phyloP scores from a whole-genome alignment of 164 flowering plant species.

The Platanus orientalis region DNA sequence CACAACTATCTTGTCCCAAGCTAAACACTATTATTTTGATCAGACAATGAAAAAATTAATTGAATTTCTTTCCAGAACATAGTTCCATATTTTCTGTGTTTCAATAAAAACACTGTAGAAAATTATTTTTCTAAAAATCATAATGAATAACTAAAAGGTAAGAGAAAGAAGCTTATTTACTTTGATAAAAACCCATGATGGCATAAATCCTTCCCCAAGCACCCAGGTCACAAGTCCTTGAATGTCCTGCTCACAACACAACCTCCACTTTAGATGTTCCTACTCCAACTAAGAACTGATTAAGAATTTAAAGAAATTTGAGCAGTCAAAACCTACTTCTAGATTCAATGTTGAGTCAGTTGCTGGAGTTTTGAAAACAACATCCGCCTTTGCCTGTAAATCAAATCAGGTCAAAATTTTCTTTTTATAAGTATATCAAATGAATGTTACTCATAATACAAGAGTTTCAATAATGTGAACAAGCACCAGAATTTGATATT shows the following conservation, averaged over 20 bases:
- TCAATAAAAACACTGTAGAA: neutral
- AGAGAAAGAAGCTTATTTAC: slow-evolving; percentile 27
- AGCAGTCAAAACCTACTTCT: slow-evolving; percentile 36
- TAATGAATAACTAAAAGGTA: neutral
- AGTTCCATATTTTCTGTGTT: too few species aligned
- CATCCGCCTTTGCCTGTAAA: slow-evolving; percentile 74
- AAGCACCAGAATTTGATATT: too few species aligned
- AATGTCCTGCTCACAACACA: slow-evolving; percentile 58
- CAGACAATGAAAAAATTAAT: too few species aligned
- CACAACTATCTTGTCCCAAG: too few species aligned
- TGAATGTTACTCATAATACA: too few species aligned
- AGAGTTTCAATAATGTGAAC: too few species aligned
- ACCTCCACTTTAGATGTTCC: slow-evolving; percentile 4
- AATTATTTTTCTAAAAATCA: neutral
- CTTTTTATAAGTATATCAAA: neutral
- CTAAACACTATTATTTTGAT: too few species aligned
- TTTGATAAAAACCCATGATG: slow-evolving; percentile 90
- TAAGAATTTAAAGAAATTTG: neutral
- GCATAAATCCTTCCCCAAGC: slow-evolving; percentile 92
- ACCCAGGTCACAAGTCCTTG: slow-evolving; percentile 98
- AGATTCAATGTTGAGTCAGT: slow-evolving; percentile 64
- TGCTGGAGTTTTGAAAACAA: slow-evolving; percentile 53
- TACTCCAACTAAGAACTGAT: neutral
- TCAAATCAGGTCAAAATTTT: neutral
- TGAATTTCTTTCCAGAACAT: too few species aligned